Percentiles rank a stretch among this genome's conserved stretches.
These are phyloP conservation scores for Fusarium sp. DNA, from an alignment of 2,329 filamentous ascomycete genomes.

Conservation along the genomic window DNA sequence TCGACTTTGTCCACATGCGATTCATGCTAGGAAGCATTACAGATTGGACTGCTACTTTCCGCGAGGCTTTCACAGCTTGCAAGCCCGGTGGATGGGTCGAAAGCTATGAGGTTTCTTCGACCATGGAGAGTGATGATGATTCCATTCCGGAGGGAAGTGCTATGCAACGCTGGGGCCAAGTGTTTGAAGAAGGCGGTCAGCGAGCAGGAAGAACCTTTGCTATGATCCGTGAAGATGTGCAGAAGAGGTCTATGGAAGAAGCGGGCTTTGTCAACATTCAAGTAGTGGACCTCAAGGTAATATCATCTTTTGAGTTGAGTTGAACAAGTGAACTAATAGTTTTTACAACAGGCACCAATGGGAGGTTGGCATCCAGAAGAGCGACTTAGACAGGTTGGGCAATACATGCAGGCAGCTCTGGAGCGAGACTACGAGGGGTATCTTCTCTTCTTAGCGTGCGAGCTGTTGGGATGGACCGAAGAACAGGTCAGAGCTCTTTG, in stretches of 20 bases:
- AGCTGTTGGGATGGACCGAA: constrained; percentile 10
- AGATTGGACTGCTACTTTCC: constrained; percentile 2
- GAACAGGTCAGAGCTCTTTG: constrained; percentile 4
- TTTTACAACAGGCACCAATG: background rate
- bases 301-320: fast-evolving
- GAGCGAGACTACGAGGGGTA: constrained; percentile 22
- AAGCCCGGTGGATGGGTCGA: constrained; percentile 9
- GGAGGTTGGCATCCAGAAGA: constrained; percentile 11
- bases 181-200: constrained; percentile 9
- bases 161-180: constrained; percentile 13
- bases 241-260: constrained; percentile 11
- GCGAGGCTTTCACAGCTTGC: background rate
- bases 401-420: constrained; percentile 15
- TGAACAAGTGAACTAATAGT: background rate
- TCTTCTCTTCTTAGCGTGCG: constrained; percentile 16
- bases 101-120: constrained; percentile 9
- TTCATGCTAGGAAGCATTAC: constrained; percentile 23
- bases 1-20: constrained; percentile 19
- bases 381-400: background rate
- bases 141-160: constrained; percentile 13
- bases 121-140: constrained; percentile 15
- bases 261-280: constrained; percentile 13
- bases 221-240: constrained; percentile 4
- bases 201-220: constrained; percentile 10
- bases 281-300: constrained; percentile 14